Base-by-base conservation (phyloP, 2,329 filamentous ascomycete genomes). In the Ceratocystiopsis minuta region DNA sequence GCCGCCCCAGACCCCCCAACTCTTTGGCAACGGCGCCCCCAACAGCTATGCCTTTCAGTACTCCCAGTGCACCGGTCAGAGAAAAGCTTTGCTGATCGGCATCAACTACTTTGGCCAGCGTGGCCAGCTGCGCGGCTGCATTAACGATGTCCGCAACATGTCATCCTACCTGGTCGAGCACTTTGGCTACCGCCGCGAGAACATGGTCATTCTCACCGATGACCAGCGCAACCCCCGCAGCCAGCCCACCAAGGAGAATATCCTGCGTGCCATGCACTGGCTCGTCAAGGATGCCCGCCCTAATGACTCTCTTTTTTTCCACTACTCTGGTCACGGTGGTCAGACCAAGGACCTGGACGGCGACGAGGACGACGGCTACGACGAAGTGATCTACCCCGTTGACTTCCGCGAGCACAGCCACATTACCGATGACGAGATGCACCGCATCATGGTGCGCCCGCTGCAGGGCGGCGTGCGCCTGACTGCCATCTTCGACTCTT, bases 81-180 rank as follows among this genome's bases (percentile, higher is more conserved):
- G 87, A 56, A 95, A 95, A 64, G 88, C 87, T 5, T 65, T 95
- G 28, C 62, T 96, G 46, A 88, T 95, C 51, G 88, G 88, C 43
- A 94, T 95, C 66, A 95, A 95, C 63, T 95, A 96, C 62, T 95
- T 95, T 56, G 78, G 81, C n/a, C 45, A 95, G 62, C 76, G 83
- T 44, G 87, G 87, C 24, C 83, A 95, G 65, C 68, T 95, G 38
- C 71, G 86, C 44, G 88, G 88, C 37, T 96, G 88, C 56, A 95
- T 95, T 66, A 95, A 96, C 56, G 88, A 96, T 57, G 88, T 95
- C 36, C 83, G 87, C 62, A 95, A 95, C 64, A 93, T 96, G 85
- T 93, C 86, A 17, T 71, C 72, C 39, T 96, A 94, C 56, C 66
- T 96, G 45, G 83, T 84, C 48, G 76, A 87, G 59, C 78, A 85